Base-by-base conservation (phyloP, 1,284 basidiomycete genomes). In the Malassezia globosa region DNA sequence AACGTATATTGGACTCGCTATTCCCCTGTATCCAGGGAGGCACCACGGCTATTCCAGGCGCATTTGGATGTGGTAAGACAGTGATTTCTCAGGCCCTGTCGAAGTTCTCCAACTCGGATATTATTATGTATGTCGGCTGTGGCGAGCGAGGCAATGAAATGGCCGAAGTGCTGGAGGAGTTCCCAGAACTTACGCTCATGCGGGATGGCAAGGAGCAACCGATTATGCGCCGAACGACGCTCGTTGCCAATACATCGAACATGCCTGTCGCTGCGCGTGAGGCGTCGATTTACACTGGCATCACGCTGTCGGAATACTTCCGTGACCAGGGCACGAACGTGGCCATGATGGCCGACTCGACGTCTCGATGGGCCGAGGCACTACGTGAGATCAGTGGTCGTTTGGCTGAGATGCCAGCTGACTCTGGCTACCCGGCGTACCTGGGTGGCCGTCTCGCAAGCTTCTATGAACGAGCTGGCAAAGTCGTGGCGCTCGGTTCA, bases 221-320 rank as follows among this genome's bases (percentile, higher is more conserved):
- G 33, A 97, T 99, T 78, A 99, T 99, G 94, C 97, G 97, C 76
- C 90, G 94, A 57, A 97, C 94, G 1, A 90, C 92, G 3, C 81
- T 99, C 27, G 92, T 99, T 54, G 94, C 94, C 63, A 99, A 99
- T 74, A 99, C 94, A 1, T 96, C 92, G 51, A 97, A 99, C 77
- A 99, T 99, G 94, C 94, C 94, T 63, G 94, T 99, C 66, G 94
- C 94, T 29, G 94, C 94, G 31, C 87, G 94, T 69, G 94, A 99
- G 76, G 94, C 94, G 5, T 96, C 92, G 37, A 97, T 99, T 73
- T 99, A 99, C 76, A 99, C 94, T 35, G 94, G 94, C 69, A 97
- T 99, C 76, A 99, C 94, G 0, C 81, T 97, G 19, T 92, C 92
- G 37, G 92, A 99, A 72, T 99, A 97, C 77, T 97, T 94, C 84